Evolutionary conservation across 345 rosid species (phyloP).

Genomic region (Nephelium lappaceum): DNA sequence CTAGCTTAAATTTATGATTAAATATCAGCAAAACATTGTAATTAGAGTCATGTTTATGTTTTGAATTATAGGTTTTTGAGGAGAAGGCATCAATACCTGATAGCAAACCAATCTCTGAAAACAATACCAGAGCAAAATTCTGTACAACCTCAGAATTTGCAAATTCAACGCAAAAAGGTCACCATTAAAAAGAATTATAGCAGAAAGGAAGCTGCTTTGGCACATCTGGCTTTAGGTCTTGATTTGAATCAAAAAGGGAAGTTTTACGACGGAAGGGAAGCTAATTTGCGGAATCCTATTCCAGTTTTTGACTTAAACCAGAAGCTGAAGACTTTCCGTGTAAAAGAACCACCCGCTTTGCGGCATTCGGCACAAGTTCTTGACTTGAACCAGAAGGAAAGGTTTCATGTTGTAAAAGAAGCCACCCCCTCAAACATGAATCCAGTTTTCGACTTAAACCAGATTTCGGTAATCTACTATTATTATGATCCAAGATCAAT

Average conservation of each 20-base stretch:
- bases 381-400: slow-evolving; percentile 51
- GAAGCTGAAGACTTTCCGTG: slow-evolving; percentile 27
- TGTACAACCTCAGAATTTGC: slow-evolving; percentile 26
- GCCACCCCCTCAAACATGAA: slow-evolving; percentile 32
- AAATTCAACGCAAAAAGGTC: slow-evolving; percentile 22
- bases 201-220: slow-evolving; percentile 27
- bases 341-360: slow-evolving; percentile 35
- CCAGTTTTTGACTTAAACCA: slow-evolving; percentile 36
- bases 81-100: slow-evolving; percentile 57
- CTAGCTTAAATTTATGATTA: neutral
- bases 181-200: slow-evolving; percentile 31
- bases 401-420: slow-evolving; percentile 42
- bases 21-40: neutral
- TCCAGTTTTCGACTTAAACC: slow-evolving; percentile 77
- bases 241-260: slow-evolving; percentile 31
- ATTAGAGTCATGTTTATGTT: slow-evolving; percentile 10
- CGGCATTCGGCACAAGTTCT: slow-evolving; percentile 20
- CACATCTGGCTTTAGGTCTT: slow-evolving; percentile 3
- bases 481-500: slow-evolving; percentile 1
- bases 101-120: slow-evolving; percentile 44
- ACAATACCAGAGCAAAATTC: slow-evolving; percentile 5
- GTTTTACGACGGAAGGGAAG: slow-evolving; percentile 32
- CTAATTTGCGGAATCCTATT: slow-evolving; percentile 17
- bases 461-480: slow-evolving; percentile 65
- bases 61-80: slow-evolving; percentile 63